Evolutionary conservation across 2,329 filamentous ascomycete species (phyloP), one percentile per base, ranked within the genome.

Genomic region (Phyllosticta citribraziliensis): DNA sequence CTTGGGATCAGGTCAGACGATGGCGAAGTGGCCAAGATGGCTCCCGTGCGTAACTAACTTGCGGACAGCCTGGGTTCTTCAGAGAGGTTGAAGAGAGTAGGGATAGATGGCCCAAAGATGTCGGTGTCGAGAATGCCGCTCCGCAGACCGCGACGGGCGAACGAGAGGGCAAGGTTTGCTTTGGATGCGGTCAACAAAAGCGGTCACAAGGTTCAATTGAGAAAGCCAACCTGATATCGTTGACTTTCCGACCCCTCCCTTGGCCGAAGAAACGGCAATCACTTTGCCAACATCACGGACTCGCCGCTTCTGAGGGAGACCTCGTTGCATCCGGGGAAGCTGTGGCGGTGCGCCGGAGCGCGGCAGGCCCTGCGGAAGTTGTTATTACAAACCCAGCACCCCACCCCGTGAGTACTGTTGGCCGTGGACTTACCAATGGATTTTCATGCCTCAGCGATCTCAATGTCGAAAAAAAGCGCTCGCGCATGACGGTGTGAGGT

Each of bases 191-290:
- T 40, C 10, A n/a, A 24, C 24, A 12, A 14, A 22, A 58, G 56
- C 8, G 33, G 52, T 56, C 11, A 11, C 51, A 60, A 50, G 11
- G 11, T 5, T 40, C 11, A 22, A 22, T 22, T 22, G 4, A 5
- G 17, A 60, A 17, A 11, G 40, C 75, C 58, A 69, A 89, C 89
- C 88, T 63, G 93, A 87, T 53, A 97, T 86, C 8, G 94, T 99
- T 67, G 91, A 96, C 73, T 99, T 99, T 1, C 94, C 94, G 0
- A 99, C 94, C n/a, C 94, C 94, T 2, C 94, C 94, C 72, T 99
- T 99, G 14, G 94, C 94, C 1, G 92, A 97, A 3, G 91, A 96
- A 14, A 99, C 90, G n/a, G 92, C 91, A 63, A 99, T 84, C n/a
- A 97, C 86, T 72, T 96, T 96, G 66, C 85, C 83, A 24, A 99